A percentile compares a stretch with the other conserved stretches of the same genome.
Evolutionary conservation across 352 stramenopile genomes (phyloP).

Genomic region (Halophytophthora polymorphica): DNA sequence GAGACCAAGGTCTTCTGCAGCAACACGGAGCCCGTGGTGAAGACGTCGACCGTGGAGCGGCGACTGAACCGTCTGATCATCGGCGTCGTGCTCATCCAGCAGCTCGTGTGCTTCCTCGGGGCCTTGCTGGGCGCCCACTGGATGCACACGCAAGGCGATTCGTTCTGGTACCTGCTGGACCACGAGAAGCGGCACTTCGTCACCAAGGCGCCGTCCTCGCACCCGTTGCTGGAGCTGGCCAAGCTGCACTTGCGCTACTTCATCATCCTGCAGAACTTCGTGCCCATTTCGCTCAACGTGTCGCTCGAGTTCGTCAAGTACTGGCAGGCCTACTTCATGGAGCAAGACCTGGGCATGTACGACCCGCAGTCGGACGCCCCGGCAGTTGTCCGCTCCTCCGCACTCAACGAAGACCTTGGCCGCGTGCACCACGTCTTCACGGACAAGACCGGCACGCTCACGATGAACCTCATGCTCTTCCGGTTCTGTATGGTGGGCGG

Average conservation of each 20-base stretch:
- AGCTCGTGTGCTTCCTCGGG: slow-evolving; percentile 66
- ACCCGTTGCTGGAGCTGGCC: slow-evolving; percentile 58
- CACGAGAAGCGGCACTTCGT: slow-evolving; percentile 13
- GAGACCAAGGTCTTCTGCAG: slow-evolving; percentile 85
- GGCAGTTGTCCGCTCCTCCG: slow-evolving; percentile 72
- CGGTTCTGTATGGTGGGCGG: slow-evolving; percentile 93
- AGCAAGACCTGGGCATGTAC: slow-evolving; percentile 91
- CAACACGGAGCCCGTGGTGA: slow-evolving; percentile 72
- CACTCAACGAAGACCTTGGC: slow-evolving; percentile 91
- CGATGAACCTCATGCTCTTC: slow-evolving; percentile 96
- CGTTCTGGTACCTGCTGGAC: slow-evolving; percentile 65
- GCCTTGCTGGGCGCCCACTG: slow-evolving; percentile 61
- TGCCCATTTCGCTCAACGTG: slow-evolving; percentile 98
- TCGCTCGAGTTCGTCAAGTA: slow-evolving; percentile 97
- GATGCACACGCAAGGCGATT: slow-evolving; percentile 61
- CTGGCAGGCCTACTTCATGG: slow-evolving; percentile 94
- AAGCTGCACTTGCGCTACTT: slow-evolving; percentile 92
- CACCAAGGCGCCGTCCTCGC: slow-evolving; percentile 17
- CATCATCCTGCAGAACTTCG: slow-evolving; percentile 97
- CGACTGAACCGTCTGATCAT: slow-evolving; percentile 74
- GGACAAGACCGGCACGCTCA: slow-evolving; percentile 96
- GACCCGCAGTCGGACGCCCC: slow-evolving; percentile 88
- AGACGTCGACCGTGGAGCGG: slow-evolving; percentile 76
- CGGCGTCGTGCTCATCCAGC: slow-evolving; percentile 69
- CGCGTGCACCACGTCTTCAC: slow-evolving; percentile 91